A percentile compares a stretch with the other conserved stretches of the same genome.
These are phyloP conservation scores for Nitzschia sp. DNA, from an alignment of 108 stramenopile species.

Conservation along the genomic window DNA sequence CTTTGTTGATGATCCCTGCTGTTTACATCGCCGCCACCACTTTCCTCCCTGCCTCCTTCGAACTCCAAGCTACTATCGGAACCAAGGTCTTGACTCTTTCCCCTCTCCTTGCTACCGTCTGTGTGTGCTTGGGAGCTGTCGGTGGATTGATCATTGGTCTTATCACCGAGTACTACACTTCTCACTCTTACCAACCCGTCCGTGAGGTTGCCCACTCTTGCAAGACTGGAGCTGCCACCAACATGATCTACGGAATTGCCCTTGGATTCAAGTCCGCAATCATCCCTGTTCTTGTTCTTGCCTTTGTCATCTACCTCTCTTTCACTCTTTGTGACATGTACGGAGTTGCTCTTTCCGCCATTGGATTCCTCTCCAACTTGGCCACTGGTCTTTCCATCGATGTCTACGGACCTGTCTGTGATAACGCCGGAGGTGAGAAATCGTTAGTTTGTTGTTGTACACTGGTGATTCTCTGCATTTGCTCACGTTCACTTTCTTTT, in stretches of 20 bases:
- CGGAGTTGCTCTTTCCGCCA: constrained; percentile 95
- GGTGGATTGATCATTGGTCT: constrained; percentile 96
- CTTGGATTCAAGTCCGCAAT: constrained; percentile 98
- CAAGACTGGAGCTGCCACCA: constrained; percentile 97
- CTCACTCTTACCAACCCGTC: constrained; percentile 91
- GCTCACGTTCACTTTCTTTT: background rate
- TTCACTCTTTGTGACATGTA: constrained; percentile 93
- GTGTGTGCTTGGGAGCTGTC: constrained; percentile 89
- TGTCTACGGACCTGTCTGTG: constrained; percentile 98
- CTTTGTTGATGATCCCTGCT: constrained; percentile 91
- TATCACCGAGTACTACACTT: constrained; percentile 99
- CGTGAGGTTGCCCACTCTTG: constrained; percentile 91
- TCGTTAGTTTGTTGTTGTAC: background rate
- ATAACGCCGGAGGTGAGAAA: constrained; percentile 93
- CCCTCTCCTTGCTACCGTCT: constrained; percentile 63
- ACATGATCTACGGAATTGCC: constrained; percentile 98
- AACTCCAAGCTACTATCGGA: constrained; percentile 63
- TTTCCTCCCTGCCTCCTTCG: constrained; percentile 84
- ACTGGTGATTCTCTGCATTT: background rate
- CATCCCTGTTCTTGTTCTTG: constrained; percentile 95
- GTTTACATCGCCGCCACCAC: constrained; percentile 74
- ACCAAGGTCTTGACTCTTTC: constrained; percentile 51
- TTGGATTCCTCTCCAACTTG: constrained; percentile 98
- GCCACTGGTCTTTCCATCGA: constrained; percentile 98
- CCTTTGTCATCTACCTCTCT: constrained; percentile 88